Conservation (phyloP, 345 rosid species). For the Isatis tinctoria region DNA sequence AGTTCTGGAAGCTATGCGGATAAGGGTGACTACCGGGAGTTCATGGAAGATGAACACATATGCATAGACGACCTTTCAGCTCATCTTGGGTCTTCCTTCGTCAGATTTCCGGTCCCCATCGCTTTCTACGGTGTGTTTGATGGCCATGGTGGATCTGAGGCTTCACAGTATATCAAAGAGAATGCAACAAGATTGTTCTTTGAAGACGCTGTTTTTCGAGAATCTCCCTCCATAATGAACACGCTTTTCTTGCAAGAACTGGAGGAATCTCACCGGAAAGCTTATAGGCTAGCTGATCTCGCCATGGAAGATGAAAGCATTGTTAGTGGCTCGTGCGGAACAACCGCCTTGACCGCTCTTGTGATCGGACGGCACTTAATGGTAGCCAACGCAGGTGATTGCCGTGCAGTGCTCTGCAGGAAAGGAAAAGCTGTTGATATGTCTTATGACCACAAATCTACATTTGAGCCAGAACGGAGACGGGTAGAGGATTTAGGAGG, state of each 20-base stretch:
- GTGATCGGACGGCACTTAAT: conserved; percentile 68
- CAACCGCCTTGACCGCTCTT: conserved; percentile 88
- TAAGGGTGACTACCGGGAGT: conserved; percentile 46
- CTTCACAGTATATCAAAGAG: conserved; percentile 70
- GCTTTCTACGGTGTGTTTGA: conserved; percentile 88
- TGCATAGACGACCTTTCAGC: conserved; percentile 66
- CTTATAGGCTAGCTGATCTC: conserved; percentile 70
- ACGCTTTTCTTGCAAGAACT: conserved; percentile 34
- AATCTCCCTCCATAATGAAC: neutral
- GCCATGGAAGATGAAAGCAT: conserved; percentile 53
- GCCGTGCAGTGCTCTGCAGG: conserved; percentile 78
- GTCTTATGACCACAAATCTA: conserved; percentile 79
- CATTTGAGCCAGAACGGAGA: conserved; percentile 47
- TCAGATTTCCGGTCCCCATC: conserved; percentile 35
- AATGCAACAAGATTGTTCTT: conserved; percentile 75
- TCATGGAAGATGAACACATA: conserved; percentile 83
- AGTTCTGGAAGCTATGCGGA: conserved; percentile 85
- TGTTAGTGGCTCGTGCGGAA: conserved; percentile 58
- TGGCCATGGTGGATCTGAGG: conserved; percentile 85
- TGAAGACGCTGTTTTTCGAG: conserved; percentile 67
- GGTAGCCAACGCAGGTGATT: conserved; percentile 94
- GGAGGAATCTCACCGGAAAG: conserved; percentile 55
- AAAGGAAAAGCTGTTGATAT: conserved; percentile 59
- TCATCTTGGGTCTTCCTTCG: conserved; percentile 43
- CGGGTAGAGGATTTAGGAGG: conserved; percentile 71